Base-by-base conservation (phyloP, 2,329 filamentous ascomycete genomes). In the Cladophialophora psammophila region DNA sequence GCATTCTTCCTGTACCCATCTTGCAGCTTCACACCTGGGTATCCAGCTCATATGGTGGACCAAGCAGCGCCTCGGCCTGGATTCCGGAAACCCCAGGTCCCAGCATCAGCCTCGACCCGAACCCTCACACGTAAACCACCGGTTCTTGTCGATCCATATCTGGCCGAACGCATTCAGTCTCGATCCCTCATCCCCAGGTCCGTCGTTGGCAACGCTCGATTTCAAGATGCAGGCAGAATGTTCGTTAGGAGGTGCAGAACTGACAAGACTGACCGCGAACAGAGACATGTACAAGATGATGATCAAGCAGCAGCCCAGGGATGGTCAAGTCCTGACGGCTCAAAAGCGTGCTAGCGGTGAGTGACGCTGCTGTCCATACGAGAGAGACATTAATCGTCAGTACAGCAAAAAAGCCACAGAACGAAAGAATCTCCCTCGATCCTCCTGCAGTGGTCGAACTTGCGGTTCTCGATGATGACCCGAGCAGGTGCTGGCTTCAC, bases 391-490 rank as follows among this genome's bases (percentile, higher is more conserved):
- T 55, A 20, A 55, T 18, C 34, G 31, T 36, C 13, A 35, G 2
- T 3, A 3, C n/a, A 55, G 52, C 31, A 12, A 34, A 6, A 18
- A 26, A 58, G 50, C 64, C 40, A 50, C 26, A n/a, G 53, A 60
- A 31, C 36, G 63, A 45, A 13, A 66, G 48, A 53, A 34, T 52
- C 58, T 32, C 58, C n/a, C 64, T 66, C 18, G 64, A 66, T 26
- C 64, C 64, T 57, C 64, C 64, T 38, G 31, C 26, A 26, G 64
- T 66, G 8, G 31, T 66, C 45, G 58, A 66, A 36, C 32, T 66
- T 26, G 10, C 42, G 2, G 26, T 66, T n/a, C 10, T 54, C 34
- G 59, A 66, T 38, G 12, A 63, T 20, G 60, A 61, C 40, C 20
- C 32, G 13, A 38, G 40, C 18, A 66, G 36, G n/a, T 31, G 52